Percentiles rank a stretch among this genome's conserved stretches.
Evolutionary conservation across 495 filamentous ascomycete species (phyloP).

Genomic region (Bathelium albidoporum): DNA sequence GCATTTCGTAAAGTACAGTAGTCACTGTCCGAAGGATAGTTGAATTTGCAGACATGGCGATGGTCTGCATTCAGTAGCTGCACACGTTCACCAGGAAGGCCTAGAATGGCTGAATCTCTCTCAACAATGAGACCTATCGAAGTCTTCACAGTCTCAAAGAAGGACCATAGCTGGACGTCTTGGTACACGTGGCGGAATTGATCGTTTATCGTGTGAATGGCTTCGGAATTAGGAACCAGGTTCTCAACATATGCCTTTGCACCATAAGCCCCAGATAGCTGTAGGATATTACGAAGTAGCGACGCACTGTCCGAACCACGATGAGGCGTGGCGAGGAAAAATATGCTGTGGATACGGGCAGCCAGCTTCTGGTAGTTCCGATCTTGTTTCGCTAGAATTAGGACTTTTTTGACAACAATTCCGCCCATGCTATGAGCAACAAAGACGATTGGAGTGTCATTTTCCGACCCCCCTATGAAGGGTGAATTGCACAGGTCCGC

Average conservation of each 20-base stretch:
- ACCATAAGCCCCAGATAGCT: not conserved
- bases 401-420: not conserved
- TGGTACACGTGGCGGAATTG: constrained; percentile 22
- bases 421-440: constrained; percentile 1
- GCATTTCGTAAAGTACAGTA: constrained; percentile 33
- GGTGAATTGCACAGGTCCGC: not conserved
- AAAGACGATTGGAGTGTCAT: not conserved
- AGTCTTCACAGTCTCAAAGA: constrained; percentile 31
- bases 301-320: not conserved
- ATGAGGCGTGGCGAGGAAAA: not conserved
- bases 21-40: constrained; percentile 31
- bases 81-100: constrained; percentile 35
- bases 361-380: not conserved
- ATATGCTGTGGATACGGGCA: not conserved
- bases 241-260: constrained; percentile 14
- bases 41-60: constrained; percentile 40
- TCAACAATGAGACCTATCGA: constrained; percentile 25
- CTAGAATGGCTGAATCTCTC: constrained; percentile 37
- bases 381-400: not conserved
- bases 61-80: constrained; percentile 39
- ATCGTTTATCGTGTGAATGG: constrained; percentile 26
- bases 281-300: not conserved
- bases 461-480: not conserved
- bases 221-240: constrained; percentile 14
- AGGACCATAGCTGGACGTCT: constrained; percentile 27